phyloP scores from a whole-genome alignment of 306 rosid genomes.

The Medicago arabica region DNA sequence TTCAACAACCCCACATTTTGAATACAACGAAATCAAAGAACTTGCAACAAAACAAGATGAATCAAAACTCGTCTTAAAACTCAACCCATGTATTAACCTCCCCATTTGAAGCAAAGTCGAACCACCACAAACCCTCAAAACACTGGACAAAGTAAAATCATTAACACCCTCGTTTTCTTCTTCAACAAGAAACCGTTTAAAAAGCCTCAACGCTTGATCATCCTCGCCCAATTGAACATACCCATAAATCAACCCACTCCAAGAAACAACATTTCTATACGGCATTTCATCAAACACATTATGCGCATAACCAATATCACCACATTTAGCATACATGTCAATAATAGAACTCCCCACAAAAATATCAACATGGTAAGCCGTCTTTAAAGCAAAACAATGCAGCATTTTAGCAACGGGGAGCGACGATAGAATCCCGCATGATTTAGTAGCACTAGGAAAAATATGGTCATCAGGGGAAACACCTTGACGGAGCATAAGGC shows the following conservation, averaged over 20 bases:
- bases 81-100: conserved; percentile 70
- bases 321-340: conserved; percentile 76
- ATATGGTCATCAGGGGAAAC: conserved; percentile 69
- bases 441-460: conserved; percentile 70
- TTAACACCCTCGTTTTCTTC: conserved; percentile 57
- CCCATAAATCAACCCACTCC: conserved; percentile 89
- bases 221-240: conserved; percentile 66
- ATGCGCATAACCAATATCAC: conserved; percentile 53
- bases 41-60: conserved; percentile 82
- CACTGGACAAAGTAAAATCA: conserved; percentile 84
- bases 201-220: conserved; percentile 68
- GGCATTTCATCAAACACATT: conserved; percentile 79
- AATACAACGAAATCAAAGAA: conserved; percentile 75
- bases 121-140: conserved; percentile 68
- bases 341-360: conserved; percentile 78
- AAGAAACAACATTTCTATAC: conserved; percentile 73
- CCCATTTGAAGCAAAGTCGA: conserved; percentile 78
- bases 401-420: conserved; percentile 24
- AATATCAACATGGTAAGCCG: conserved; percentile 6
- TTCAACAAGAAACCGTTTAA: conserved; percentile 58
- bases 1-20: conserved; percentile 79
- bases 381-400: conserved; percentile 33
- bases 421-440: conserved; percentile 52
- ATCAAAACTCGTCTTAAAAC: conserved; percentile 75
- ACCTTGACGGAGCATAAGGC: conserved; percentile 62